phyloP scores from a whole-genome alignment of 1,284 basidiomycete genomes.

The Austropuccinia psidii region DNA sequence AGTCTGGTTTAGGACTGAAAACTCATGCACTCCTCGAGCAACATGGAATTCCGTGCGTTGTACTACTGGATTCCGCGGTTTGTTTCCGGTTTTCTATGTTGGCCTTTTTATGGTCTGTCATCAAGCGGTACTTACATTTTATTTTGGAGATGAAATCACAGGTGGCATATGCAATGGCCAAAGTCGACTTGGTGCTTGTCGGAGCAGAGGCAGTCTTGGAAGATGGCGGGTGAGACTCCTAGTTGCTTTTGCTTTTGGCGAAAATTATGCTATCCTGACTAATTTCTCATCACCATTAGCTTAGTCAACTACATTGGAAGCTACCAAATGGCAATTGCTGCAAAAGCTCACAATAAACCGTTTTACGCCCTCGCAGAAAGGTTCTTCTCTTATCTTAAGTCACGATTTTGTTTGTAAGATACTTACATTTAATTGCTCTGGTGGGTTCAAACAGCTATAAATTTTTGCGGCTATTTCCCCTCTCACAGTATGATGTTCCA shows the following conservation, averaged over 20 bases:
- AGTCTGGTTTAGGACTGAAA: slow-evolving; percentile 58
- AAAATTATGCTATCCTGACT: slow-evolving; percentile 25
- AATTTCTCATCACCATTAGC: slow-evolving; percentile 51
- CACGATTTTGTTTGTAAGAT: background rate
- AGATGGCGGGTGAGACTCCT: slow-evolving; percentile 54
- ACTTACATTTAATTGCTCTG: background rate
- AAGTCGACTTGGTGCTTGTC: slow-evolving; percentile 86
- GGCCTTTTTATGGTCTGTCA: background rate
- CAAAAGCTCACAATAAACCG: slow-evolving; percentile 86
- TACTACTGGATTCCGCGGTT: slow-evolving; percentile 91
- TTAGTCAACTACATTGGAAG: slow-evolving; percentile 75
- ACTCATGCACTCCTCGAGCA: slow-evolving; percentile 75
- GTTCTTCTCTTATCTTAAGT: slow-evolving; percentile 28
- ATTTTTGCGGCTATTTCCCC: slow-evolving; percentile 46
- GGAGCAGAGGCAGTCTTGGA: slow-evolving; percentile 97
- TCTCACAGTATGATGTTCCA: slow-evolving; percentile 45
- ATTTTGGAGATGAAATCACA: background rate
- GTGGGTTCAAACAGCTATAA: slow-evolving; percentile 42
- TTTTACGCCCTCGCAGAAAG: slow-evolving; percentile 88
- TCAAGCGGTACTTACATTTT: background rate
- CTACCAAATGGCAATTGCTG: slow-evolving; percentile 92
- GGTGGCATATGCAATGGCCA: slow-evolving; percentile 83
- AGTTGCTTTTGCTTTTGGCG: background rate
- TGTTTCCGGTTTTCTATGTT: background rate
- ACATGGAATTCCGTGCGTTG: slow-evolving; percentile 84